Evolutionary conservation across 257 asterid species (phyloP).

Genomic region (Cordia subcordata): DNA sequence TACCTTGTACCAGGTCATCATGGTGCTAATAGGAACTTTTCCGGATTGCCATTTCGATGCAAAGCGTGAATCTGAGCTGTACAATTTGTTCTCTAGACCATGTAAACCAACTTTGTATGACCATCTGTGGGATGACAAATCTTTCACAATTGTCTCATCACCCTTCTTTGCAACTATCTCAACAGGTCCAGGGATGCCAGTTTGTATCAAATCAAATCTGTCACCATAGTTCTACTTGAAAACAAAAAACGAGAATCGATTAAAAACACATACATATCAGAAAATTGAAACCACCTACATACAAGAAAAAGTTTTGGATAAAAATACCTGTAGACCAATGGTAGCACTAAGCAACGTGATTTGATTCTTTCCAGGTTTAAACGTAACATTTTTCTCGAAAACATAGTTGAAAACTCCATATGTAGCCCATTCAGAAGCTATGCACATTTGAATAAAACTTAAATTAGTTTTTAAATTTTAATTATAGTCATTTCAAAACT

Average conservation of each 20-base stretch:
- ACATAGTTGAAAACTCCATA: slow-evolving; percentile 21
- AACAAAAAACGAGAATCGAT: no score
- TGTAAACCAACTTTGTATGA: slow-evolving; percentile 45
- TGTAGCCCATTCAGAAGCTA: slow-evolving; percentile 51
- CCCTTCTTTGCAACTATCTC: slow-evolving; percentile 44
- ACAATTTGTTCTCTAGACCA: slow-evolving; percentile 27
- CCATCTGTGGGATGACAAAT: slow-evolving; percentile 59
- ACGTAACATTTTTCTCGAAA: slow-evolving; percentile 35
- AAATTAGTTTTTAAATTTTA: background rate
- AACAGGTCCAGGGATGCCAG: slow-evolving; percentile 58
- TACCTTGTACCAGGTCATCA: slow-evolving; percentile 83
- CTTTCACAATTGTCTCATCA: slow-evolving; percentile 46
- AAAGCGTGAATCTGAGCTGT: background rate
- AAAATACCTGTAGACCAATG: slow-evolving; percentile 41
- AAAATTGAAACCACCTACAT: no score
- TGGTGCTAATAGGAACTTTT: slow-evolving; percentile 32
- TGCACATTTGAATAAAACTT: background rate
- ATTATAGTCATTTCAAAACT: background rate
- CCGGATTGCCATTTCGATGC: slow-evolving; percentile 32
- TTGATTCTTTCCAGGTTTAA: slow-evolving; percentile 46
- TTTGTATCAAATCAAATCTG: slow-evolving; percentile 21
- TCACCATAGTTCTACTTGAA: slow-evolving; percentile 53
- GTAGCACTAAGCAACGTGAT: slow-evolving; percentile 62
- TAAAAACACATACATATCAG: no score
- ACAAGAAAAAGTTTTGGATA: background rate